phyloP scores from a whole-genome alignment of 257 asterid genomes.

The Thymus mandschuricus region DNA sequence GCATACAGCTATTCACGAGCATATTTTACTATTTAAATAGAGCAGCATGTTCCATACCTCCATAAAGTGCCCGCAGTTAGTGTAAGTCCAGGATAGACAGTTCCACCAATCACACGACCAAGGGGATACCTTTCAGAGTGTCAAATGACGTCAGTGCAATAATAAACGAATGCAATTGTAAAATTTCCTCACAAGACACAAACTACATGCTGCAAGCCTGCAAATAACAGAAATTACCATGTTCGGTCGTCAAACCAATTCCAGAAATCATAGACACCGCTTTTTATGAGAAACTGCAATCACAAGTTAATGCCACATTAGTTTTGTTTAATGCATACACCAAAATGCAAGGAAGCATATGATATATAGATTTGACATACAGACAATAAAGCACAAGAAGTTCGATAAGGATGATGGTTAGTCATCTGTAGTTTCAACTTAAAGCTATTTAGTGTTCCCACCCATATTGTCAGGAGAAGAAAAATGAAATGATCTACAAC shows the following conservation, averaged over 20 bases:
- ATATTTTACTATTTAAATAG: constrained; percentile 14
- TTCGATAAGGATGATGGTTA: constrained; percentile 9
- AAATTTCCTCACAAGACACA: not conserved
- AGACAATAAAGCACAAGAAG: constrained; percentile 21
- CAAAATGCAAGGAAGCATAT: constrained; percentile 18
- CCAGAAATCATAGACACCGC: constrained; percentile 99
- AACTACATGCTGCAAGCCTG: constrained; percentile 18
- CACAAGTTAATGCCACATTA: constrained; percentile 41
- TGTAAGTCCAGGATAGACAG: constrained; percentile 97
- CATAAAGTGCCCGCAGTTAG: constrained; percentile 96
- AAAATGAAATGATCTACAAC: constrained; percentile 2
- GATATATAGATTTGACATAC: constrained; percentile 15
- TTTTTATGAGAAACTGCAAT: constrained; percentile 84
- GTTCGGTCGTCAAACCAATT: constrained; percentile 99
- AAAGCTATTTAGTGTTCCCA: not conserved
- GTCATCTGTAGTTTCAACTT: constrained; percentile 5
- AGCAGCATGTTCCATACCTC: constrained; percentile 48
- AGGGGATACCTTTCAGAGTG: constrained; percentile 82
- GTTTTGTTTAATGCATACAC: not conserved
- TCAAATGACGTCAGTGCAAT: constrained; percentile 23
- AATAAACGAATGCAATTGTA: not conserved
- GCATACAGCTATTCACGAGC: not conserved
- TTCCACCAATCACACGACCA: constrained; percentile 99
- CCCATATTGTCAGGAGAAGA: not conserved
- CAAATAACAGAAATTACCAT: constrained; percentile 61